A percentile compares a stretch with the other conserved stretches of the same genome.
These are phyloP conservation scores for Thermothelomyces thermophilus DNA, from an alignment of 2,329 filamentous ascomycete species.

Conservation along the genomic window DNA sequence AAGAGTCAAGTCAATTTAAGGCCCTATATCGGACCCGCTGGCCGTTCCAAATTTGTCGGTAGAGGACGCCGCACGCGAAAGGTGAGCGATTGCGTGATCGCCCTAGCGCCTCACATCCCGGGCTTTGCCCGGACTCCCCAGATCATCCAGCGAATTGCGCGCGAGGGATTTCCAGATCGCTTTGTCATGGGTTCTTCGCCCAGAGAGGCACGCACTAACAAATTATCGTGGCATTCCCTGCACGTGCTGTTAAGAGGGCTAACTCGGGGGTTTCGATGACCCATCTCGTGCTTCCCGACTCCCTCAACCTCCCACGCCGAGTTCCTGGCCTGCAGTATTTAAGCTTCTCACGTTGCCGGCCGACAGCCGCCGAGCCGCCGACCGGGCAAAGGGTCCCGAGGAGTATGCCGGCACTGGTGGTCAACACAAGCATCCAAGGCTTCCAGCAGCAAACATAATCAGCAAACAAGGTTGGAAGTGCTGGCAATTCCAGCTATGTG, in stretches of 20 bases:
- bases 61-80: slow-evolving; percentile 15
- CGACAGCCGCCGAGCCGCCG: slow-evolving; percentile 5
- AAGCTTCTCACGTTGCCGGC: slow-evolving; percentile 1
- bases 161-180: slow-evolving; percentile 23
- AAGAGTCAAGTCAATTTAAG: slow-evolving; percentile 18
- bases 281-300: background rate
- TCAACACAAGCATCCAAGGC: too few species aligned
- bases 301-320: background rate
- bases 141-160: slow-evolving; percentile 22
- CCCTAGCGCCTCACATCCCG: slow-evolving; percentile 25
- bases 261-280: background rate
- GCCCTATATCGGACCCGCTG: slow-evolving; percentile 26
- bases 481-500: background rate
- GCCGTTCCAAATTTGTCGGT: slow-evolving; percentile 22
- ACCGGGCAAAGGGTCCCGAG: background rate
- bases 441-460: background rate
- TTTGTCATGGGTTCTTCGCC: slow-evolving; percentile 19
- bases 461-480: background rate
- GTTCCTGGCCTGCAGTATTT: background rate
- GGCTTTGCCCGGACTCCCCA: slow-evolving; percentile 21
- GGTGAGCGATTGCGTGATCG: slow-evolving; percentile 31
- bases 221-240: background rate
- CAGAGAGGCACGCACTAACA: slow-evolving; percentile 6
- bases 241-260: background rate
- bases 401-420: background rate